Evolutionary conservation across 2,329 filamentous ascomycete genomes (phyloP), one percentile per base, ranked within the genome.

Genomic region (Sphaerulina populicola): DNA sequence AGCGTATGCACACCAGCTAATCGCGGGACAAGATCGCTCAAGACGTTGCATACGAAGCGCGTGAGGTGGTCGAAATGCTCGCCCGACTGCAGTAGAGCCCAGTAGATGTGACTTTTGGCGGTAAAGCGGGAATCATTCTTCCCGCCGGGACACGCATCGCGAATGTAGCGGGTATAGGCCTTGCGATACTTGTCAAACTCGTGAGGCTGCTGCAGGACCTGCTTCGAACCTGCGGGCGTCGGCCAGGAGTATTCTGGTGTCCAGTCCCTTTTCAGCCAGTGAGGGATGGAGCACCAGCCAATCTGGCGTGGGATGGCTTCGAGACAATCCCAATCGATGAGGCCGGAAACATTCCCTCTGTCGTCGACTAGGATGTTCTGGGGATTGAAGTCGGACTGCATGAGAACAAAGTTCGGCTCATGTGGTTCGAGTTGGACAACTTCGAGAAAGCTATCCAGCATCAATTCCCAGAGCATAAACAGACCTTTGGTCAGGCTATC

Each of bases 251-350:
- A 57, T 10, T 57, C 50, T 12, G 47, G 38, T 21, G 46, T 31
- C 54, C 54, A 58, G 49, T 57, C 57, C 9, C 39, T 41, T 9
- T 47, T 44, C 6, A 55, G 43, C 54, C 54, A 58, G 23, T 58
- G 52, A 15, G 57, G 52, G n/a, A 50, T 14, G 6, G 38, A 40
- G 23, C 49, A 52, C 57, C 57, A 58, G 1, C 54, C 54, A 9
- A 54, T 51, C 31, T 57, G 54, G 7, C 57, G 40, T 5, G 54
- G 52, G 9, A 58, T 49, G 10, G 54, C 48, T 30, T 57, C 52
- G 11, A 57, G 48, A 23, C 52, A 57, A 48, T 59, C 57, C 51
- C 55, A 59, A 49, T 57, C 57, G 31, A 59, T 54, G 2, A 56
- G 40, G n/a, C 55, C 55, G n/a, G 49, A 46, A 23, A 57, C 36